These are phyloP conservation scores for Penicillium fimorum DNA, from an alignment of 495 filamentous ascomycete genomes.

Conservation along the genomic window DNA sequence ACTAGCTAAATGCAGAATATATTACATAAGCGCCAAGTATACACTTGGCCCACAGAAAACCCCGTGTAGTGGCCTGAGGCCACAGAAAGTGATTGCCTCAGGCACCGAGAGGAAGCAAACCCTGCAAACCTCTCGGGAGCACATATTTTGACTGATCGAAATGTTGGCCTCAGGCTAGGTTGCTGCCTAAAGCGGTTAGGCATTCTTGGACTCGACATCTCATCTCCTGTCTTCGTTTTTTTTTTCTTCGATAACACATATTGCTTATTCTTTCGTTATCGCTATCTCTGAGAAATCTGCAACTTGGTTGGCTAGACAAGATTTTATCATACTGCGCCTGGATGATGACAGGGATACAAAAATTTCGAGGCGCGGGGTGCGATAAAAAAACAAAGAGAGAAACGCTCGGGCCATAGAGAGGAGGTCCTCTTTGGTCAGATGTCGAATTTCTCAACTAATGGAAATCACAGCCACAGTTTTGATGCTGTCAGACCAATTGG, in stretches of 20 bases:
- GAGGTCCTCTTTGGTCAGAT: neutral
- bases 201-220: neutral
- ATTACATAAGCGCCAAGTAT: too few relatives aligned
- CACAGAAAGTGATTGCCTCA: too few relatives aligned
- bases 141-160: neutral
- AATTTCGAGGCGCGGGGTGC: constrained; percentile 5
- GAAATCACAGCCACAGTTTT: constrained; percentile 2
- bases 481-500: neutral
- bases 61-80: too few relatives aligned
- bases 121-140: too few relatives aligned
- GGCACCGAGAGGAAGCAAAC: too few relatives aligned
- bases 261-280: neutral
- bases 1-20: too few relatives aligned
- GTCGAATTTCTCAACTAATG: constrained; percentile 1
- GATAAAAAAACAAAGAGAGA: neutral
- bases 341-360: neutral
- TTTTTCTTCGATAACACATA: neutral
- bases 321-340: neutral
- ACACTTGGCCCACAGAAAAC: too few relatives aligned
- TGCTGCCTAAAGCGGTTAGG: neutral
- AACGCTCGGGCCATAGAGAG: neutral
- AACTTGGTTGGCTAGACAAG: neutral
- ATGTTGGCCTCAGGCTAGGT: neutral
- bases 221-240: neutral
- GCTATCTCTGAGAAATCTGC: neutral